These are phyloP conservation scores for Aspergillus japonicus DNA, from an alignment of 2,329 filamentous ascomycete species.

Conservation along the genomic window DNA sequence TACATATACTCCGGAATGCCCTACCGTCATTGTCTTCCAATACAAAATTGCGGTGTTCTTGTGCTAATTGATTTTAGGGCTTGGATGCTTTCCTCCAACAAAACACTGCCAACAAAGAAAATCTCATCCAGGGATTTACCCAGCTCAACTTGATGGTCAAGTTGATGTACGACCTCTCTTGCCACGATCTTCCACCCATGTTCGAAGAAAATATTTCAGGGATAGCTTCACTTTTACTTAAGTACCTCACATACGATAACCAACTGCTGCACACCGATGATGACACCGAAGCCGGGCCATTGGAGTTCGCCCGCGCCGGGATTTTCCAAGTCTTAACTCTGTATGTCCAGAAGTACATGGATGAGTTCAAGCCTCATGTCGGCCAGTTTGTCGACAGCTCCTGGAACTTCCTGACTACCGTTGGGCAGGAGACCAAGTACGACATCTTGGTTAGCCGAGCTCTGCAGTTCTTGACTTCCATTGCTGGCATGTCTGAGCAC, in stretches of 20 bases:
- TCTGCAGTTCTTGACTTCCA: conserved; percentile 87
- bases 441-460: conserved; percentile 93
- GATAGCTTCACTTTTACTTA: conserved; percentile 79
- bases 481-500: conserved; percentile 75
- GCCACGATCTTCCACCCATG: conserved; percentile 88
- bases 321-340: conserved; percentile 90
- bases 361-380: conserved; percentile 80
- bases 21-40: no score
- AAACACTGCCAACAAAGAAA: conserved; percentile 71
- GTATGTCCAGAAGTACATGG: conserved; percentile 92
- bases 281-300: conserved; percentile 78
- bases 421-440: conserved; percentile 86
- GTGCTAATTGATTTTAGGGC: conserved; percentile 35
- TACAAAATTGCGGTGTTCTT: not conserved
- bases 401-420: conserved; percentile 85
- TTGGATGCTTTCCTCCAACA: conserved; percentile 62
- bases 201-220: conserved; percentile 84
- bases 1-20: conserved; percentile 42
- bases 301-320: conserved; percentile 86
- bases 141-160: conserved; percentile 87
- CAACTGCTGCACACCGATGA: conserved; percentile 79
- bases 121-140: conserved; percentile 74
- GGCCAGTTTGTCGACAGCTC: conserved; percentile 83
- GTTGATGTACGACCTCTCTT: conserved; percentile 95
- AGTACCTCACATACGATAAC: conserved; percentile 89